Evolutionary conservation across 208 protist genomes (phyloP).

Genomic region (Crithidia fasciculata): DNA sequence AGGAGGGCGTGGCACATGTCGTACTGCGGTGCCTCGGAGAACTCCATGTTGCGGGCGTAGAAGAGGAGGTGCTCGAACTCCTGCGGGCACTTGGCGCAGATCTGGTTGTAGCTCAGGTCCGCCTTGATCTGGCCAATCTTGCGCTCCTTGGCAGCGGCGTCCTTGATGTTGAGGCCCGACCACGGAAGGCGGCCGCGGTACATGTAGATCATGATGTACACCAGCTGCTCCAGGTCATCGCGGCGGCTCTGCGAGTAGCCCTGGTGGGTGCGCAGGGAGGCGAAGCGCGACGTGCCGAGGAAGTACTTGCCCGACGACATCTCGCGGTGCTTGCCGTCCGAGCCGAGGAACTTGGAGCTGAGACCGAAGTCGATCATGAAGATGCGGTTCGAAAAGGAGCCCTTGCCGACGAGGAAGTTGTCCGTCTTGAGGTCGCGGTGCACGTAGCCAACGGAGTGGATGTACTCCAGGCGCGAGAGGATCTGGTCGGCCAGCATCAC

Average conservation of each 20-base stretch:
- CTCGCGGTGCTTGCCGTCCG: slow-evolving; percentile 66
- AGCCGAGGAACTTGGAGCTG: slow-evolving; percentile 68
- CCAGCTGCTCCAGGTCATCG: slow-evolving; percentile 92
- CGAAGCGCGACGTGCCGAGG: slow-evolving; percentile 97
- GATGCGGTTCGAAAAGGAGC: slow-evolving; percentile 77
- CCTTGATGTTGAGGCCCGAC: slow-evolving; percentile 90
- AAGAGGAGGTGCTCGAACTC: slow-evolving; percentile 73
- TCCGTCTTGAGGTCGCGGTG: slow-evolving; percentile 99
- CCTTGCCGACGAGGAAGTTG: slow-evolving; percentile 99
- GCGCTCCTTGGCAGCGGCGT: slow-evolving; percentile 74
- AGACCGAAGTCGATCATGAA: slow-evolving; percentile 97
- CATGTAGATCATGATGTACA: slow-evolving; percentile 97
- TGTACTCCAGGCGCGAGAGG: slow-evolving; percentile 95
- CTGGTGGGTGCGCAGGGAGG: slow-evolving; percentile 96
- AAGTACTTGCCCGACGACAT: slow-evolving; percentile 93
- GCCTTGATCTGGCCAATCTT: slow-evolving; percentile 71
- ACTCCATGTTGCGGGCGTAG: slow-evolving; percentile 77
- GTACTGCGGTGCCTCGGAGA: slow-evolving; percentile 71
- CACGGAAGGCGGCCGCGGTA: slow-evolving; percentile 95
- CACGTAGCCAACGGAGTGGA: slow-evolving; percentile 98
- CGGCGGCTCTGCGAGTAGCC: slow-evolving; percentile 91
- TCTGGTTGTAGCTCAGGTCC: slow-evolving; percentile 48
- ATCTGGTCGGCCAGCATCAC: slow-evolving; percentile 99
- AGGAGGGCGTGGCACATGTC: slow-evolving; percentile 80
- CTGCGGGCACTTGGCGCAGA: slow-evolving; percentile 72